These are phyloP conservation scores for Samsoniella hepiali DNA, from an alignment of 2,329 filamentous ascomycete genomes.

Conservation along the genomic window DNA sequence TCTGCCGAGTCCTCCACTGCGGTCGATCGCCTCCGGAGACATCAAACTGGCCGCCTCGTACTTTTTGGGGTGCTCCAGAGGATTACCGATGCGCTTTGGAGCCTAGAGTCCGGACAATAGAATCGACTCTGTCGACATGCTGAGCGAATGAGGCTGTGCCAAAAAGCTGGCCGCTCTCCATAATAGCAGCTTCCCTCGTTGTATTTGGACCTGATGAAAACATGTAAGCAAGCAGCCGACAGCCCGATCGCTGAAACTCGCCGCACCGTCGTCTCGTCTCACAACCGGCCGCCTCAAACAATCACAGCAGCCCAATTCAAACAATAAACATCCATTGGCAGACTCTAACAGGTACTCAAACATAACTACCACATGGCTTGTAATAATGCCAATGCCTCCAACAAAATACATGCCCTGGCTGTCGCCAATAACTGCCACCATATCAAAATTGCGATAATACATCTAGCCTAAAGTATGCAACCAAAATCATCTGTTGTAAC, in stretches of 20 bases:
- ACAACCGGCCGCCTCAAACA: not conserved
- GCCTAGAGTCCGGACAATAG: not conserved
- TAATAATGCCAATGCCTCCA: conserved; percentile 15
- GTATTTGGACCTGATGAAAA: not conserved
- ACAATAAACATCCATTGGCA: conserved; percentile 13
- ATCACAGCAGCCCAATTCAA: not conserved
- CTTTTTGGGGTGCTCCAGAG: not conserved
- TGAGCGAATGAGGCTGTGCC: not conserved
- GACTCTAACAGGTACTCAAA: conserved; percentile 15
- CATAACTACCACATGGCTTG: conserved; percentile 17
- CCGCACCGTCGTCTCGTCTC: not conserved
- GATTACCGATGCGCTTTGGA: not conserved
- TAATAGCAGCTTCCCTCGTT: not conserved
- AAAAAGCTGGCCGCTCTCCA: not conserved
- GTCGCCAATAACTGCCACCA: conserved; percentile 17
- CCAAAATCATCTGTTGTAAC: conserved; percentile 14
- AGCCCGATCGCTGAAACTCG: not conserved
- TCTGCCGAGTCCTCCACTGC: not conserved
- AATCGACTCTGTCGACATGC: not conserved
- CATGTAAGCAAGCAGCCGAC: not conserved
- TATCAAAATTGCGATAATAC: conserved; percentile 17
- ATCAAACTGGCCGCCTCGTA: conserved; percentile 3
- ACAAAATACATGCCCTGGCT: conserved; percentile 17
- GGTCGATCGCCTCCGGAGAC: not conserved
- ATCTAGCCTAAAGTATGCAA: conserved; percentile 12